Percentiles rank a stretch among this genome's conserved stretches.
Evolutionary conservation across 1,284 basidiomycete genomes (phyloP).

Genomic region (Microbotryomycetes sp.): DNA sequence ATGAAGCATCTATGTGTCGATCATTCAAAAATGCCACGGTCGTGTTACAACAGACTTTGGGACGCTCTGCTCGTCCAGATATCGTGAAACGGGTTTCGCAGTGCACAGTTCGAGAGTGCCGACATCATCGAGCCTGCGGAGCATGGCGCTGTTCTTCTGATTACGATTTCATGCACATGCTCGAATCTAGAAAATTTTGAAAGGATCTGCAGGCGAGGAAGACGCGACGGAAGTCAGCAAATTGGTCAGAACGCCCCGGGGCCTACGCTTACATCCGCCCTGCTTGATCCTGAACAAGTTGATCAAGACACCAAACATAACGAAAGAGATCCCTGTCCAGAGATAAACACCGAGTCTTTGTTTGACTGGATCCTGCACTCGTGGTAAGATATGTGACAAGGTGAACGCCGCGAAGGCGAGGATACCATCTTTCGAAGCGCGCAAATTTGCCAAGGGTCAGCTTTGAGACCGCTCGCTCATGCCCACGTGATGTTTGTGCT

Average conservation of each 20-base stretch:
- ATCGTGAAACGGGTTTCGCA: no score
- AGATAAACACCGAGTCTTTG: conserved; percentile 84
- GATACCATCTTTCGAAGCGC: conserved; percentile 60
- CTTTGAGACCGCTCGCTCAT: no score
- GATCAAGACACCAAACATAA: conserved; percentile 81
- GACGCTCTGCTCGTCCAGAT: no score
- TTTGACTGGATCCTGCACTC: conserved; percentile 61
- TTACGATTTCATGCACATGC: background rate
- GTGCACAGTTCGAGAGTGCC: no score
- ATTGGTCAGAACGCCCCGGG: no score
- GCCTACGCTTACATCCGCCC: conserved; percentile 50
- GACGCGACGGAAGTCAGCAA: background rate
- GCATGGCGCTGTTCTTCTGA: no score
- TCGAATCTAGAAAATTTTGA: conserved; percentile 23
- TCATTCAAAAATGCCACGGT: no score
- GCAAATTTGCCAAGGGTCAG: background rate
- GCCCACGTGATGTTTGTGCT: conserved; percentile 47
- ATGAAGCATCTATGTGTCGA: no score
- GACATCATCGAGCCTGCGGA: no score
- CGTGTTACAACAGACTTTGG: no score
- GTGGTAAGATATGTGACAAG: conserved; percentile 72
- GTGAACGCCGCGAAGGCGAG: conserved; percentile 75
- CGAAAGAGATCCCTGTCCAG: conserved; percentile 74
- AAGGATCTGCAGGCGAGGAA: conserved; percentile 16
- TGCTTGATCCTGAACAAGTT: conserved; percentile 91